These are phyloP conservation scores for Hemerocallis citrina DNA, from an alignment of 106 monocot species.

Conservation along the genomic window DNA sequence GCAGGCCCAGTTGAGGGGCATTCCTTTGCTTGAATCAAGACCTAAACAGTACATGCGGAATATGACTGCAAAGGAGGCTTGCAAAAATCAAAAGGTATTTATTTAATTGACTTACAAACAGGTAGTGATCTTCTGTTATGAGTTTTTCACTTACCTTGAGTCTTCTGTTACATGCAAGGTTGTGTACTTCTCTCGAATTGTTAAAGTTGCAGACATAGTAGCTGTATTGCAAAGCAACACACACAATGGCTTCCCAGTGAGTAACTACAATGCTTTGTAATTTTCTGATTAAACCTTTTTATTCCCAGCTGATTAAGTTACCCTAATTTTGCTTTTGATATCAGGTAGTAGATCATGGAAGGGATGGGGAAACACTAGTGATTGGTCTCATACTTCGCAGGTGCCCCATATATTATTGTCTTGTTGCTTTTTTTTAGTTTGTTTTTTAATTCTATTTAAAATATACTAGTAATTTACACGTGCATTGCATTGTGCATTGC, in stretches of 20 bases:
- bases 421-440: background rate
- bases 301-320: constrained; percentile 1
- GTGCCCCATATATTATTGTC: constrained; percentile 17
- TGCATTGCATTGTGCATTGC: too few species aligned
- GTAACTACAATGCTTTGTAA: constrained; percentile 10
- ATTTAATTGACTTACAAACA: background rate
- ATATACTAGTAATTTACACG: too few species aligned
- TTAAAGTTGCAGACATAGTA: constrained; percentile 71
- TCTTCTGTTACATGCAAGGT: constrained; percentile 38
- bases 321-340: constrained; percentile 6
- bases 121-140: background rate
- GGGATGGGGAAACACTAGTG: constrained; percentile 67
- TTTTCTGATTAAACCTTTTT: background rate
- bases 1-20: constrained; percentile 80
- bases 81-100: constrained; percentile 73
- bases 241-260: constrained; percentile 98
- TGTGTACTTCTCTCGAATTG: constrained; percentile 64
- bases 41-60: constrained; percentile 90
- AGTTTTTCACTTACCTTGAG: background rate
- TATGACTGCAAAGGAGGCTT: constrained; percentile 75
- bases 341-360: constrained; percentile 73
- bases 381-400: constrained; percentile 93
- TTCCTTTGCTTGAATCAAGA: constrained; percentile 88
- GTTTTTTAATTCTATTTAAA: too few species aligned
- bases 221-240: constrained; percentile 66